Evolutionary conservation across 345 rosid genomes (phyloP).

Genomic region (Camelina sativa): DNA sequence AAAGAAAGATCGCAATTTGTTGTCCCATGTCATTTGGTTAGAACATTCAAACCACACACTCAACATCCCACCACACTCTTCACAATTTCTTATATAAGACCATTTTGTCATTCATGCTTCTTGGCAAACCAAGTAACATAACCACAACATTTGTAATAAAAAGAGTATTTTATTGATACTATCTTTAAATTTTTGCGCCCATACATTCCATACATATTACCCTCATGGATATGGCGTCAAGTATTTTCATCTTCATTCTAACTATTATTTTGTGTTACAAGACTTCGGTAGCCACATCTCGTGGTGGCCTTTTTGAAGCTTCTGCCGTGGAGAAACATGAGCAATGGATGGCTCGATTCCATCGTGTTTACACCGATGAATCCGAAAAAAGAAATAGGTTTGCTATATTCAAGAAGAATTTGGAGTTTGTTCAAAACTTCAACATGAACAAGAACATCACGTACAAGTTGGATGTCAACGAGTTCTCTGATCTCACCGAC

Average conservation of each 20-base stretch:
- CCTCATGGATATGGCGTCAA: constrained; percentile 9
- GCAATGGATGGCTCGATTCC: constrained; percentile 51
- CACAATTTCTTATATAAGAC: constrained; percentile 29
- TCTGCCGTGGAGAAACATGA: constrained; percentile 45
- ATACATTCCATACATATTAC: constrained; percentile 6
- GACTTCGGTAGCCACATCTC: constrained; percentile 30
- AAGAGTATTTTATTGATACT: constrained; percentile 1
- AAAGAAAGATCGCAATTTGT: background rate
- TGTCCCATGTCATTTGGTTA: constrained; percentile 7
- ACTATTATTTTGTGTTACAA: constrained; percentile 5
- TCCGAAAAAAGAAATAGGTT: constrained; percentile 48
- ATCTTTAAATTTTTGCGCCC: background rate
- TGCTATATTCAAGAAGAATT: constrained; percentile 51
- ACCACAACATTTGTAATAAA: background rate
- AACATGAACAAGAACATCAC: constrained; percentile 40
- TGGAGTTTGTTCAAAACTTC: constrained; percentile 48
- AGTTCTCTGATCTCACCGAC: constrained; percentile 55
- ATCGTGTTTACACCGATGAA: constrained; percentile 37
- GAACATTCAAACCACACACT: constrained; percentile 6
- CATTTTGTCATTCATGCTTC: background rate
- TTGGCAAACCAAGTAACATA: constrained; percentile 15
- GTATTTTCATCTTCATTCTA: constrained; percentile 27
- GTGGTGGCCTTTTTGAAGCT: constrained; percentile 40
- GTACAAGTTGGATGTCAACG: constrained; percentile 49
- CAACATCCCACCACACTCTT: constrained; percentile 15